A percentile compares a stretch with the other conserved stretches of the same genome.
phyloP scores from a whole-genome alignment of 768 basidiomycete genomes.

The Cantharellus cinnabarinus region DNA sequence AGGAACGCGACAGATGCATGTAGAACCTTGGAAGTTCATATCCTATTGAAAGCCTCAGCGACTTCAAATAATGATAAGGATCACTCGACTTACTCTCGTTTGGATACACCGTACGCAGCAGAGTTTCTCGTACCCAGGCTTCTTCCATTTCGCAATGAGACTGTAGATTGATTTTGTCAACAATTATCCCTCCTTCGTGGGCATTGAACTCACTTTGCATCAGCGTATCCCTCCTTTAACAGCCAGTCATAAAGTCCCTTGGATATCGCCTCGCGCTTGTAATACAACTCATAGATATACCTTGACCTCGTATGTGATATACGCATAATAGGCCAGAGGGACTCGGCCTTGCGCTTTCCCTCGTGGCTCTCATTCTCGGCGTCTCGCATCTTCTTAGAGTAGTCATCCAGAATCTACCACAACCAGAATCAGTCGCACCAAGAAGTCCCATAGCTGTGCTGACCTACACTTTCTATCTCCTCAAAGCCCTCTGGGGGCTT shows the following conservation, averaged over 20 bases:
- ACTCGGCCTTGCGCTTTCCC: constrained; percentile 87
- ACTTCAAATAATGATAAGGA: background rate
- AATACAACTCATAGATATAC: constrained; percentile 96
- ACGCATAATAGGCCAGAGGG: constrained; percentile 94
- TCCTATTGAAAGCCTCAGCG: constrained; percentile 31
- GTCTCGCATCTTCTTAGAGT: constrained; percentile 97
- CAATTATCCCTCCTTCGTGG: background rate
- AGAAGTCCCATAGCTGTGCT: background rate
- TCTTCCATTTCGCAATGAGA: constrained; percentile 98
- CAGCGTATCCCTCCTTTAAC: constrained; percentile 90
- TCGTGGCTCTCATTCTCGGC: constrained; percentile 98
- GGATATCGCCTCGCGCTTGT: constrained; percentile 91
- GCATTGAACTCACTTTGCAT: constrained; percentile 55
- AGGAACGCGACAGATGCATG: constrained; percentile 93
- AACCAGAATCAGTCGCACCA: background rate
- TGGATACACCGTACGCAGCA: constrained; percentile 96
- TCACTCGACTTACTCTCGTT: constrained; percentile 37
- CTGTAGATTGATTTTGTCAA: constrained; percentile 22
- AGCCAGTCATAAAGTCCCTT: constrained; percentile 91
- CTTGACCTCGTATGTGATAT: constrained; percentile 90
- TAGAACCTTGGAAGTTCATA: constrained; percentile 98
- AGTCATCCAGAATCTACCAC: constrained; percentile 81
- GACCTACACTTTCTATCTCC: constrained; percentile 62
- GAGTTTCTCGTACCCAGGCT: constrained; percentile 91
- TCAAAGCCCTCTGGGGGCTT: constrained; percentile 89